Evolutionary conservation across 2,329 filamentous ascomycete genomes (phyloP), one percentile per base, ranked within the genome.

Genomic region (Paramyrothecium roridum): DNA sequence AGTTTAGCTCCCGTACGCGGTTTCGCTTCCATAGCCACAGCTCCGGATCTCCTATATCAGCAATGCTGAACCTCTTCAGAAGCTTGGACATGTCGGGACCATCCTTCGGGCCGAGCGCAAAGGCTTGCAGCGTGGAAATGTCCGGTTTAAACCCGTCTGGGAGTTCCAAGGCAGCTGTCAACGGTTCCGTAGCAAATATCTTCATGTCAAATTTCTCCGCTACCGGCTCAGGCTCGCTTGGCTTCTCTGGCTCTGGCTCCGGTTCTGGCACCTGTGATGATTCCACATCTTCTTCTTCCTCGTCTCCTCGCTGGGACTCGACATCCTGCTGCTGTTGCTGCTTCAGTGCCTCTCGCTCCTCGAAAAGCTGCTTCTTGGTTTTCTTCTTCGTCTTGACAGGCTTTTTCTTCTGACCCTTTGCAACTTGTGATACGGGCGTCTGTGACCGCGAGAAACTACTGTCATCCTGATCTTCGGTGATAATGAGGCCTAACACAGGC

Each of bases 341-440:
- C 60, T 85, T 85, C 54, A 84, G 72, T 12, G 82, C 82, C 63
- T 87, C 82, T 20, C 81, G 79, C 66, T 91, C 87, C 65, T 89
- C 86, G 48, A 88, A 82, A 3, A 90, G 69, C 65, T 92, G 86
- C 70, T 90, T 92, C 78, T 92, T 93, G 0, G 87, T 83, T 71
- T 90, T 91, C 76, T 84, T 91, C 76, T 90, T 90, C 3, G 80
- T 61, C 67, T 87, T 88, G 48, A 74, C 30, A 1, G 63, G 19
- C 43, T 79, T 77, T 70, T 86, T 87, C 70, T 83, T 84, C 68
- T 84, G 82, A 1, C 72, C 65, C 61, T 82, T 82, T 30, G 74
- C 69, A 65, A 56, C 48, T 54, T 65, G 56, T 23, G 73, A 71
- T 0, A 73, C 64, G 8, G 81, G 80, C 0, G 77, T 80, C 52